Evolutionary conservation across 2,329 filamentous ascomycete species (phyloP).

Genomic region (Alternaria sp.): DNA sequence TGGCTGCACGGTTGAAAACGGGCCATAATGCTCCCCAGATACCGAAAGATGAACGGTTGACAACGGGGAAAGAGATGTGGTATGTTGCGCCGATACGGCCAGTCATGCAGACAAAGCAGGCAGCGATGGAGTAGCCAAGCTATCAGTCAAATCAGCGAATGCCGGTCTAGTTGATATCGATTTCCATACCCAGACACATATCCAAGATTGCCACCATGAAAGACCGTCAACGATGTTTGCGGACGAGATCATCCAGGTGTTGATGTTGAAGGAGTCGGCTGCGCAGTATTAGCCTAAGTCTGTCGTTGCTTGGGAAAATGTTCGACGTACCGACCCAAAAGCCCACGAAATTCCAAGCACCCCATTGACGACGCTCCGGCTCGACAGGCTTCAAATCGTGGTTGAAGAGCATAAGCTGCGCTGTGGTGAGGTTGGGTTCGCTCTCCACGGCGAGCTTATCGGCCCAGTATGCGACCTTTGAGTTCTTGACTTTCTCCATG

Average conservation of each 20-base stretch:
- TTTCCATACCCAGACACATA: slow-evolving; percentile 71
- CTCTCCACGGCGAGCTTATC: slow-evolving; percentile 73
- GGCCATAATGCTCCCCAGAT: slow-evolving; percentile 92
- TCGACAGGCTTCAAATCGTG: slow-evolving; percentile 80
- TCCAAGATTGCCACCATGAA: slow-evolving; percentile 84
- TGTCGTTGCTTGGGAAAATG: background rate
- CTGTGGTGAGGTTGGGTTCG: slow-evolving; percentile 77
- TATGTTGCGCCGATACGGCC: slow-evolving; percentile 86
- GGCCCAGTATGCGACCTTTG: slow-evolving; percentile 49
- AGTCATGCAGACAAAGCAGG: slow-evolving; percentile 71
- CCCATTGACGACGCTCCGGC: slow-evolving; percentile 80
- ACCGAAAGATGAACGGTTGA: slow-evolving; percentile 78
- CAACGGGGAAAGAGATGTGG: slow-evolving; percentile 88
- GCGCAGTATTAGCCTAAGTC: slow-evolving; percentile 18
- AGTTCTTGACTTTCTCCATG: slow-evolving; percentile 53
- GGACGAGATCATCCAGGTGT: slow-evolving; percentile 93
- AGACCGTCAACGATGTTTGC: slow-evolving; percentile 79
- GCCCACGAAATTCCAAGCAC: slow-evolving; percentile 83
- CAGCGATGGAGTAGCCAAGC: slow-evolving; percentile 79
- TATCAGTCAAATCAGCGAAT: slow-evolving; percentile 11
- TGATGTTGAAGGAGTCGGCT: slow-evolving; percentile 59
- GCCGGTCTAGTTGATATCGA: background rate
- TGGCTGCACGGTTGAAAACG: slow-evolving; percentile 84
- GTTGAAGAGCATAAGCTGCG: slow-evolving; percentile 88
- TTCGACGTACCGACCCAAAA: slow-evolving; percentile 72